Evolutionary conservation across 2,329 filamentous ascomycete genomes (phyloP), one percentile per base, ranked within the genome.

Genomic region (Alternaria metachromatica): DNA sequence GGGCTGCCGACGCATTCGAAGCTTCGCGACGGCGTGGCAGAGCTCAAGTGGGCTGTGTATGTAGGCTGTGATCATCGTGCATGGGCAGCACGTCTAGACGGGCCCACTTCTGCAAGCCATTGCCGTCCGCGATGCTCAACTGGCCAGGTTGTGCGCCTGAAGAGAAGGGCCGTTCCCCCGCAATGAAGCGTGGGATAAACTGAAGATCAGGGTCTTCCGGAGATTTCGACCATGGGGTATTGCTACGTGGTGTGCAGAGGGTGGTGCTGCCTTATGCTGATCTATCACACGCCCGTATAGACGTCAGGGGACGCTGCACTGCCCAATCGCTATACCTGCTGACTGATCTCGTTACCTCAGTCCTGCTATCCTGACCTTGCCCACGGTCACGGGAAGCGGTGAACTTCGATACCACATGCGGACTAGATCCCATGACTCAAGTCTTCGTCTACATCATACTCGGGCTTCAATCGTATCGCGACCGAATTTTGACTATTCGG

Each of bases 31-130:
- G 60, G 65, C 62, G 68, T 65, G 64, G 60, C 67, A 63, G 41
- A 33, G 44, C 57, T 43, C 55, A 49, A 69, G 28, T 66, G 65
- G 68, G 66, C 67, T 64, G 58, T 58, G 66, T 51, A 46, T 67
- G 60, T 53, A 45, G 25, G 53, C 44, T 64, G 66, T 25, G 58
- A 55, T 69, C 68, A 71, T 71, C 43, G 66, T 67, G 66, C 68
- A 69, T 69, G 66, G 54, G 23, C 45, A 61, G 54, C 37, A 12
- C 45, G 26, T 41, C 46, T 30, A 26, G 20, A 28, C 18, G 28
- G 60, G 41, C 48, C 60, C 60, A 53, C 53, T n/a, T 10, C 58
- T 55, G 28, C 58, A 62, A 58, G 62, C 62, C 58, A 55, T 56
- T 30, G 49, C 58, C 44, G 51, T 21, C 44, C 18, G 33, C 50